A percentile compares a stretch with the other conserved stretches of the same genome.
Evolutionary conservation across 441 rosid genomes (phyloP).

Genomic region (Sinapis alba): DNA sequence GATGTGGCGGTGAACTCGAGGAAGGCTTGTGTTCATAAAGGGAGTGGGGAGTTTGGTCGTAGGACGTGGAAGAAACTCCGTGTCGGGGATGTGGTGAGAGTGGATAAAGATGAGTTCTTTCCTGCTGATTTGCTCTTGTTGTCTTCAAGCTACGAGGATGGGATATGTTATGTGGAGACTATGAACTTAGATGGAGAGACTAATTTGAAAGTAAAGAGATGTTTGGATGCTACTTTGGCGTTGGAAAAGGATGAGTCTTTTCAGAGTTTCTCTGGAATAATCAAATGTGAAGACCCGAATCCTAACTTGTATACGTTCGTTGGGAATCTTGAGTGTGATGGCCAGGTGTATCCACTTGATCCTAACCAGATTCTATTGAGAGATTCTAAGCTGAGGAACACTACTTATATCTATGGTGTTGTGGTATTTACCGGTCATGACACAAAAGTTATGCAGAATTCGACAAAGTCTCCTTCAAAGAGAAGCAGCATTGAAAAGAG

Average conservation of each 20-base stretch:
- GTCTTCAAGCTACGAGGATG: constrained; percentile 74
- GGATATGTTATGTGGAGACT: constrained; percentile 80
- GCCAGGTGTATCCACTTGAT: constrained; percentile 48
- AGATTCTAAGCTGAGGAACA: constrained; percentile 78
- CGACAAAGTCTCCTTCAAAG: no score
- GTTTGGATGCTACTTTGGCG: constrained; percentile 50
- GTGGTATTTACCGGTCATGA: no score
- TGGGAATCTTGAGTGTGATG: constrained; percentile 60
- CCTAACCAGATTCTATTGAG: constrained; percentile 65
- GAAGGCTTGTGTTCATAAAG: constrained; percentile 46
- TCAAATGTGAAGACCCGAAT: constrained; percentile 75
- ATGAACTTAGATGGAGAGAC: no score
- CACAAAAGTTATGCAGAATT: no score
- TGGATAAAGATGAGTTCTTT: constrained; percentile 62
- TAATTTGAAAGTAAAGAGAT: constrained; percentile 63
- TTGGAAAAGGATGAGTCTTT: constrained; percentile 52
- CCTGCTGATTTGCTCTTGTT: constrained; percentile 67
- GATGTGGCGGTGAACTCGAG: constrained; percentile 60
- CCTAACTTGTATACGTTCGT: constrained; percentile 70
- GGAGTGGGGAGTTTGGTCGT: no score
- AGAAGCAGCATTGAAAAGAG: no score
- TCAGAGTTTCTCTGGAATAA: constrained; percentile 42
- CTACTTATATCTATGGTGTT: no score
- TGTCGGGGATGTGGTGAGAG: constrained; percentile 70
- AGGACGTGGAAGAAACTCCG: constrained; percentile 60